A percentile compares a stretch with the other conserved stretches of the same genome.
phyloP scores from a whole-genome alignment of 495 filamentous ascomycete genomes.

The Schizothecium vesticola region DNA sequence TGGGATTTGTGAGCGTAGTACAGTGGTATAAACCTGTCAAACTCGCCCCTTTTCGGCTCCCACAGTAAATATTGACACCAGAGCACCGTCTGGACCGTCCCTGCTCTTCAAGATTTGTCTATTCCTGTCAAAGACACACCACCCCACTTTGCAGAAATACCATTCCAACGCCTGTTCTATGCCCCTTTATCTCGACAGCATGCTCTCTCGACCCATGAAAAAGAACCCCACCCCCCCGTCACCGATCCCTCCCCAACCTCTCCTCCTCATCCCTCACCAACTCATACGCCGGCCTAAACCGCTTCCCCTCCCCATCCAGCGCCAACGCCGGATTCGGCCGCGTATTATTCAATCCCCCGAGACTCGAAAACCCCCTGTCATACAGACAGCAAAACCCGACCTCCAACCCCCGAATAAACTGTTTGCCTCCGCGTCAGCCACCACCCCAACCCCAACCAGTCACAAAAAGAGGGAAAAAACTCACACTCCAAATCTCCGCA shows the following conservation, averaged over 20 bases:
- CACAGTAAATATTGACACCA: not conserved
- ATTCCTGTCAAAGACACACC: not conserved
- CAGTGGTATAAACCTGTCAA: not conserved
- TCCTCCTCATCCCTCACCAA: slow-evolving; percentile 79
- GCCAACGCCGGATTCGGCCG: slow-evolving; percentile 77
- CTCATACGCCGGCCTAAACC: slow-evolving; percentile 81
- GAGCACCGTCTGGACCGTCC: not conserved
- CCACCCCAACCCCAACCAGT: not conserved
- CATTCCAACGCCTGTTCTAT: not conserved
- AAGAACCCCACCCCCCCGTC: not conserved
- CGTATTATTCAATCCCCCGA: slow-evolving; percentile 88
- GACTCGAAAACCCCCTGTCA: slow-evolving; percentile 58
- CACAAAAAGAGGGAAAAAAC: slow-evolving; percentile 30
- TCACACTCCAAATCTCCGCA: slow-evolving; percentile 82
- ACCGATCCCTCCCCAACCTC: slow-evolving; percentile 66
- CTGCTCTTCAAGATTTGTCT: not conserved
- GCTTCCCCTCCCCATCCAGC: slow-evolving; percentile 31
- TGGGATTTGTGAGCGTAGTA: not conserved
- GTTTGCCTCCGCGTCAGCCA: not conserved
- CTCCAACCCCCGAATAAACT: slow-evolving; percentile 77
- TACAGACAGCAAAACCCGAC: slow-evolving; percentile 83
- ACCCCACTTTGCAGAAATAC: not conserved
- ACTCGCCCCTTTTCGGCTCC: not conserved
- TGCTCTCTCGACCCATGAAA: not conserved
- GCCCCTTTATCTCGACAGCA: not conserved